Percentiles rank a stretch among this genome's conserved stretches.
Conservation (phyloP, 768 basidiomycete species). For the Hortiboletus campestris region DNA sequence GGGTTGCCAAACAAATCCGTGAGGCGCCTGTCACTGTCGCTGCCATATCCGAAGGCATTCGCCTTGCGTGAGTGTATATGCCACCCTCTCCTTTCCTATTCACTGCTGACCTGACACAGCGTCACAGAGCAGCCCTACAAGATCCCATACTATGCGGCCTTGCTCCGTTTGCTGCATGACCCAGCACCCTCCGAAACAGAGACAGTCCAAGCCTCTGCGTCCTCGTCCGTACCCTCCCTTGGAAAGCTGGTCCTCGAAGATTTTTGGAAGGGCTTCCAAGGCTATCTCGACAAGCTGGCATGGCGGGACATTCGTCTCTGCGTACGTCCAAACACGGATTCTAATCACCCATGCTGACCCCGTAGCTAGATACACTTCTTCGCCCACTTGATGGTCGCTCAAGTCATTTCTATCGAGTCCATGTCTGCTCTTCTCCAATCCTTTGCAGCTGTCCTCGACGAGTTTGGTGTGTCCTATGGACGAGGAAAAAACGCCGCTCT, state of each 20-base stretch:
- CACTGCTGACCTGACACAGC: constrained; percentile 37
- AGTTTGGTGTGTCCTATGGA: constrained; percentile 85
- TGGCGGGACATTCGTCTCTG: constrained; percentile 90
- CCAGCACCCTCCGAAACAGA: constrained; percentile 37
- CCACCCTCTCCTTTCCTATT: background rate
- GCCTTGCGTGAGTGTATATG: constrained; percentile 52
- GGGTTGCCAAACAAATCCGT: constrained; percentile 62
- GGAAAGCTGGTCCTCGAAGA: constrained; percentile 81
- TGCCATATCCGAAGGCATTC: constrained; percentile 70
- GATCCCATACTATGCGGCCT: constrained; percentile 82
- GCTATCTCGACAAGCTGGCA: constrained; percentile 81
- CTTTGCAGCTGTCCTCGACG: constrained; percentile 83
- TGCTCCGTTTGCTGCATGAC: constrained; percentile 69
- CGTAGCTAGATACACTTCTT: constrained; percentile 83
- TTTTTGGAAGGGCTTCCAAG: constrained; percentile 88
- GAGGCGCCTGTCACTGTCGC: constrained; percentile 60
- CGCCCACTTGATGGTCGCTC: constrained; percentile 77
- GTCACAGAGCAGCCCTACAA: constrained; percentile 94
- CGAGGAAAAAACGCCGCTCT: constrained; percentile 78
- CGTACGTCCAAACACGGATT: constrained; percentile 45
- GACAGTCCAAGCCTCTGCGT: constrained; percentile 23
- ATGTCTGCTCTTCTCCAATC: constrained; percentile 80
- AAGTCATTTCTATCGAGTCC: constrained; percentile 72
- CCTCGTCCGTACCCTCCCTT: constrained; percentile 39
- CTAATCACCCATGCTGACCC: constrained; percentile 1